Evolutionary conservation across 1,284 basidiomycete species (phyloP).

Genomic region (Heterobasidion occidentale): DNA sequence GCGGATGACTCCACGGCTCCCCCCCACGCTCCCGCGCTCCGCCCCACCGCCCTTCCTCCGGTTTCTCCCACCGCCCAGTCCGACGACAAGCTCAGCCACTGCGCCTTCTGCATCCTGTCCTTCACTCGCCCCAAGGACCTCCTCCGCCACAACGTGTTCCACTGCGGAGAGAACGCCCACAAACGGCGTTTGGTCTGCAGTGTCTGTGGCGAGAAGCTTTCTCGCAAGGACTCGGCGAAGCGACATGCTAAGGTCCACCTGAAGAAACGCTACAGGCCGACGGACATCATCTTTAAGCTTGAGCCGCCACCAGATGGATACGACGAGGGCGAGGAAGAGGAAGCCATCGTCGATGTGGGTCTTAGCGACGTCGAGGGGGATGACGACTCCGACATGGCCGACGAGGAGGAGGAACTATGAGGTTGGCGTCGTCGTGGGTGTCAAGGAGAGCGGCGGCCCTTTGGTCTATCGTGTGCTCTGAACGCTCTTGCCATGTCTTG

Average conservation of each 20-base stretch:
- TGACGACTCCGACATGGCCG: neutral
- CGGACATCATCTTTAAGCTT: neutral
- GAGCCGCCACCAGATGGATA: no score
- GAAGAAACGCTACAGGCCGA: conserved; percentile 1
- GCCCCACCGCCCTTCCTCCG: neutral
- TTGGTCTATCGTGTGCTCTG: neutral
- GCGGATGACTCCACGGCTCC: neutral
- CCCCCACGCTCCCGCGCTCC: neutral
- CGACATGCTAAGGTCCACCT: conserved; percentile 8
- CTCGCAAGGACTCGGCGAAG: conserved; percentile 6
- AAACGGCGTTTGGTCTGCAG: conserved; percentile 1
- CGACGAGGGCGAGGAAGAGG: no score
- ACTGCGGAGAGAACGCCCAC: conserved; percentile 3
- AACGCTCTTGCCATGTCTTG: neutral
- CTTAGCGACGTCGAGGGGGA: neutral
- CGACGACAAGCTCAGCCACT: neutral
- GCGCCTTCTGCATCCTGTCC: conserved; percentile 1
- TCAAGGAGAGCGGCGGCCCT: neutral
- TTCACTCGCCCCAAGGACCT: conserved; percentile 9
- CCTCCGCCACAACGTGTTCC: conserved; percentile 1
- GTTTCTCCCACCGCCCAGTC: neutral
- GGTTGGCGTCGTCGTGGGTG: neutral
- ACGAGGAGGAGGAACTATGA: neutral
- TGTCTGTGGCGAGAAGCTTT: conserved; percentile 5
- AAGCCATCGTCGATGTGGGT: no score